A percentile compares a stretch with the other conserved stretches of the same genome.
phyloP scores from a whole-genome alignment of 495 filamentous ascomycete species.

The Hypomontagnella monticulosa region DNA sequence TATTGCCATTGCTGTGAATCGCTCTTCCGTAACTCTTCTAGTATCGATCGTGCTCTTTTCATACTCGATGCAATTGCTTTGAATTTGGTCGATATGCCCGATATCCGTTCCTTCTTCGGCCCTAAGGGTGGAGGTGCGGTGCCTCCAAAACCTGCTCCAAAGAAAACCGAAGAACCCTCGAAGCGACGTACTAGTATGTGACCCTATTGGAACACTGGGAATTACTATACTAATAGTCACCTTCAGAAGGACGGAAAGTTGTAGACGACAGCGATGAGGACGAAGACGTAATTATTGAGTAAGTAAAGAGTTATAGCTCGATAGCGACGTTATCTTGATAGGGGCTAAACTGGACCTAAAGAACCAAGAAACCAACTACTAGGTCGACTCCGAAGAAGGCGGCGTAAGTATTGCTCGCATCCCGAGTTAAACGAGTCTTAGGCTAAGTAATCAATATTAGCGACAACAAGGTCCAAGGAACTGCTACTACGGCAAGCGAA shows the following conservation, averaged over 20 bases:
- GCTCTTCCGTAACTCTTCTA: too few species aligned
- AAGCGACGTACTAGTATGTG: constrained; percentile 48
- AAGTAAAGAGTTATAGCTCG: constrained; percentile 27
- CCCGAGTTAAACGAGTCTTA: background rate
- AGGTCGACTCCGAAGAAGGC: constrained; percentile 57
- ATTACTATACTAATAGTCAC: constrained; percentile 34
- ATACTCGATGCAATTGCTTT: background rate
- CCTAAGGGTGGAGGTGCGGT: constrained; percentile 61
- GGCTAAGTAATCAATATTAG: constrained; percentile 20
- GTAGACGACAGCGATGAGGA: constrained; percentile 83
- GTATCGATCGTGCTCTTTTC: constrained; percentile 1
- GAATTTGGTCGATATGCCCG: constrained; percentile 66
- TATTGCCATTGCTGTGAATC: too few species aligned
- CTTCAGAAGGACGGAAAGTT: constrained; percentile 71
- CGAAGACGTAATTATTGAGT: constrained; percentile 56
- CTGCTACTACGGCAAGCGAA: constrained; percentile 56
- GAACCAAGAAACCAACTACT: constrained; percentile 52
- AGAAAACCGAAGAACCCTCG: constrained; percentile 54
- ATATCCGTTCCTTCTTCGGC: constrained; percentile 85
- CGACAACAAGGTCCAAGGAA: constrained; percentile 53
- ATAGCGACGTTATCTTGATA: background rate
- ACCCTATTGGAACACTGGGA: background rate
- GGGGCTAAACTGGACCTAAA: constrained; percentile 23
- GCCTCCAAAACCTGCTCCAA: constrained; percentile 58
- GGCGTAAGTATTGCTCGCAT: constrained; percentile 41